Percentiles rank a stretch among this genome's conserved stretches.
Evolutionary conservation across 78 protist genomes (phyloP).

Genomic region (Creolimax fragrantissima): DNA sequence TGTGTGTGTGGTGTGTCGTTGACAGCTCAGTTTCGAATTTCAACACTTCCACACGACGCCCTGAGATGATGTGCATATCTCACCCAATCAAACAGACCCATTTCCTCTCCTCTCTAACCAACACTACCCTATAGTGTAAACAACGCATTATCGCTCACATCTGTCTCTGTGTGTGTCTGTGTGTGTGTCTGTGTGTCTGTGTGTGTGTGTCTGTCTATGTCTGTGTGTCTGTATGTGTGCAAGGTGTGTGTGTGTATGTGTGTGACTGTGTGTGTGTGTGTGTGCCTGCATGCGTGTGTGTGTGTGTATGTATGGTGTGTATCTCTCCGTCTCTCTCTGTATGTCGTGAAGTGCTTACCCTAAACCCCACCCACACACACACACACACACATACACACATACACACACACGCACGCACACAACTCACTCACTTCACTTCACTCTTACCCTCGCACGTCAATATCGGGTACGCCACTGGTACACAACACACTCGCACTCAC

Average conservation of each 20-base stretch:
- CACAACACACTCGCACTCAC: neutral
- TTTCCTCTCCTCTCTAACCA: no score
- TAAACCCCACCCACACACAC: neutral
- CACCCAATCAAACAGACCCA: no score
- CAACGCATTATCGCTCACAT: no score
- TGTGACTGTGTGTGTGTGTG: neutral
- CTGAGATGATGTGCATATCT: no score
- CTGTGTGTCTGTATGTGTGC: neutral
- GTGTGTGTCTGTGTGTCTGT: neutral
- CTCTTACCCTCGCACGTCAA: no score
- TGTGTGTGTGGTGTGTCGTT: no score
- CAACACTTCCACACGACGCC: no score
- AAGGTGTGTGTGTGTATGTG: neutral
- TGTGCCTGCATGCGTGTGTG: neutral
- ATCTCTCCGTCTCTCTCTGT: neutral
- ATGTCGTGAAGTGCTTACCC: neutral
- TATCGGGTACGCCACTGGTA: neutral
- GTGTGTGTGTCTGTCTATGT: neutral
- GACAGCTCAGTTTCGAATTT: no score
- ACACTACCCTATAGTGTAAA: no score
- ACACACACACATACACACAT: neutral
- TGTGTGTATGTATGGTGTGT: neutral
- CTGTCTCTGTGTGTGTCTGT: neutral
- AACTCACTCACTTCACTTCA: no score
- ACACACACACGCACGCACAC: neutral